A percentile compares a stretch with the other conserved stretches of the same genome.
Conservation (phyloP, 257 asterid genomes). For the Plantago ovata region DNA sequence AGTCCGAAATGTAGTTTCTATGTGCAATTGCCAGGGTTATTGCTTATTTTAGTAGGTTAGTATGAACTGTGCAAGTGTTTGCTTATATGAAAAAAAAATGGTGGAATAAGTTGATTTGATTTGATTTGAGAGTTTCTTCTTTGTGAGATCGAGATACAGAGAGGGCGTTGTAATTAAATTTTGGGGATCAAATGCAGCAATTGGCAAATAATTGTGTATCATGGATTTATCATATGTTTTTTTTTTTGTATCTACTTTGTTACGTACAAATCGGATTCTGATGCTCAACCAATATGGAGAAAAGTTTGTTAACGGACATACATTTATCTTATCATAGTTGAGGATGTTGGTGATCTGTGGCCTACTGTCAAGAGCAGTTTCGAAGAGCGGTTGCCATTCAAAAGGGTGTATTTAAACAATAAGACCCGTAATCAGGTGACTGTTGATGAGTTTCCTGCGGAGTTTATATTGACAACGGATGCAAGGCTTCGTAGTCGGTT, state of each 20-base stretch:
- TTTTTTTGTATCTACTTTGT: too few relatives aligned
- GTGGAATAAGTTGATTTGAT: too few relatives aligned
- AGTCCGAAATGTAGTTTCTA: background rate
- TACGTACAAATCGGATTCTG: too few relatives aligned
- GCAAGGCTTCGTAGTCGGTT: constrained; percentile 92
- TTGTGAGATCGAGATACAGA: too few relatives aligned
- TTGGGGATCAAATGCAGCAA: background rate
- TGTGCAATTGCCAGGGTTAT: too few relatives aligned
- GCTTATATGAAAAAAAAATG: too few relatives aligned
- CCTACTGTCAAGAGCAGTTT: constrained; percentile 69
- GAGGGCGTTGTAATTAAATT: background rate
- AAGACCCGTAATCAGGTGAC: constrained; percentile 87
- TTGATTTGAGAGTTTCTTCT: too few relatives aligned
- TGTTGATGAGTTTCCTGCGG: constrained; percentile 82
- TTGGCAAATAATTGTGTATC: background rate
- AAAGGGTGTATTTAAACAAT: constrained; percentile 70
- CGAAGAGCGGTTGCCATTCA: constrained; percentile 81
- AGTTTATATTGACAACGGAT: constrained; percentile 91
- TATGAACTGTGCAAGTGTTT: too few relatives aligned
- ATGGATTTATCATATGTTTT: too few relatives aligned
- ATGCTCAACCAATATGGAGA: background rate
- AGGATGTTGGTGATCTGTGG: constrained; percentile 98
- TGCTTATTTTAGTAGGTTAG: too few relatives aligned
- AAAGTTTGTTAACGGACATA: constrained; percentile 13
- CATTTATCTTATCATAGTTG: constrained; percentile 53